phyloP scores from a whole-genome alignment of 1,284 basidiomycete species.

The Cryptococcus sp. region DNA sequence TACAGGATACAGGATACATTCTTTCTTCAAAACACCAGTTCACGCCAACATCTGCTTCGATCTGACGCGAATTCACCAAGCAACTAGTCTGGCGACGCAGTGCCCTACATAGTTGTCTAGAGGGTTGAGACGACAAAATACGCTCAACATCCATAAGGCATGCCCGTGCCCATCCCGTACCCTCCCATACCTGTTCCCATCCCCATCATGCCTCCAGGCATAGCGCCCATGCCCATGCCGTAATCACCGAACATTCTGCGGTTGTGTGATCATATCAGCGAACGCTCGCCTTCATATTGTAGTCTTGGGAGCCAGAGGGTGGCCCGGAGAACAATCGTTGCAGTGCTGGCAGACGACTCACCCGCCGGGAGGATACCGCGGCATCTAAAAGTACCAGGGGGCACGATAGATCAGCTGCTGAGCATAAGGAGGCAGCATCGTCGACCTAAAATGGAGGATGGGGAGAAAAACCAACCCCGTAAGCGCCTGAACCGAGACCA shows the following conservation, averaged over 20 bases:
- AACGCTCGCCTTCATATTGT: background rate
- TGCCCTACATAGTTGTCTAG: too few species aligned
- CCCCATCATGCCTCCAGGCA: conserved; percentile 43
- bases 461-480: conserved; percentile 35
- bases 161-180: conserved; percentile 41
- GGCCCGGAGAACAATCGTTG: background rate
- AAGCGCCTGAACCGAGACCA: conserved; percentile 42
- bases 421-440: conserved; percentile 27
- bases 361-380: conserved; percentile 47
- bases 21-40: too few species aligned
- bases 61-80: too few species aligned
- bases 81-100: too few species aligned
- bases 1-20: too few species aligned
- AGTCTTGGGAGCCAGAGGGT: background rate
- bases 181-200: conserved; percentile 37
- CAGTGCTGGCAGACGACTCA: conserved; percentile 15
- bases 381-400: conserved; percentile 47
- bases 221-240: conserved; percentile 39
- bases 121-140: too few species aligned
- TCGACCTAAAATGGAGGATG: conserved; percentile 11
- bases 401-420: conserved; percentile 38
- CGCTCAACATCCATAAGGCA: conserved; percentile 25
- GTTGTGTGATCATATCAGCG: conserved; percentile 1
- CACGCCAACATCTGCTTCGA: too few species aligned
- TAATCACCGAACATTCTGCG: conserved; percentile 43